Conservation (phyloP, 1,284 basidiomycete genomes). For the Takashimella tepidaria region DNA sequence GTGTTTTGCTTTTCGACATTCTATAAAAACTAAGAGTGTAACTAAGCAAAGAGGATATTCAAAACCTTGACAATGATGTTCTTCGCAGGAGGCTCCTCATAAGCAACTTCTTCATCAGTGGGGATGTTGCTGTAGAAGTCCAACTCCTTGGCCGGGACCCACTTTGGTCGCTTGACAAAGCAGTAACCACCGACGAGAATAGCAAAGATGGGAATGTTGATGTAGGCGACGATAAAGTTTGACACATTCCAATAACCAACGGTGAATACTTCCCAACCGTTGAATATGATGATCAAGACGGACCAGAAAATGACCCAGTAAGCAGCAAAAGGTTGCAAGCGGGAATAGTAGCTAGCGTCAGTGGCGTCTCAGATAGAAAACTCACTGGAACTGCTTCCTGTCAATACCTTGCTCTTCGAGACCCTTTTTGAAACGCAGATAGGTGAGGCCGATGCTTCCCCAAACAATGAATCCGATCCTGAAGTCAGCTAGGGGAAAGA, state of each 20-base stretch:
- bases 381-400: conserved; percentile 12
- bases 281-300: conserved; percentile 19
- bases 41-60: conserved; percentile 27
- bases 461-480: conserved; percentile 16
- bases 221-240: conserved; percentile 27
- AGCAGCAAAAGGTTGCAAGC: conserved; percentile 20
- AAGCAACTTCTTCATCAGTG: conserved; percentile 56
- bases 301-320: conserved; percentile 23
- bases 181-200: conserved; percentile 13
- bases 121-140: conserved; percentile 77
- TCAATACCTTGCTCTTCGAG: conserved; percentile 26
- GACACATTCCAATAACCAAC: conserved; percentile 32
- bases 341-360: conserved; percentile 1
- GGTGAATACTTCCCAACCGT: conserved; percentile 25
- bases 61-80: conserved; percentile 56
- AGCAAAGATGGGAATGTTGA: conserved; percentile 25
- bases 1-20: too few relatives aligned
- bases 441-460: conserved; percentile 19
- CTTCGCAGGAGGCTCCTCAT: conserved; percentile 65
- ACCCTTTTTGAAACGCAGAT: conserved; percentile 30
- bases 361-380: background rate
- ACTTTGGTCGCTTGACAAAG: conserved; percentile 50
- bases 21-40: too few relatives aligned
- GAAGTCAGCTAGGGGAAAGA: background rate
- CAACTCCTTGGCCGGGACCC: conserved; percentile 59